A percentile compares a stretch with the other conserved stretches of the same genome.
Conservation (phyloP, 768 basidiomycete genomes). For the Auriscalpium microsporum region DNA sequence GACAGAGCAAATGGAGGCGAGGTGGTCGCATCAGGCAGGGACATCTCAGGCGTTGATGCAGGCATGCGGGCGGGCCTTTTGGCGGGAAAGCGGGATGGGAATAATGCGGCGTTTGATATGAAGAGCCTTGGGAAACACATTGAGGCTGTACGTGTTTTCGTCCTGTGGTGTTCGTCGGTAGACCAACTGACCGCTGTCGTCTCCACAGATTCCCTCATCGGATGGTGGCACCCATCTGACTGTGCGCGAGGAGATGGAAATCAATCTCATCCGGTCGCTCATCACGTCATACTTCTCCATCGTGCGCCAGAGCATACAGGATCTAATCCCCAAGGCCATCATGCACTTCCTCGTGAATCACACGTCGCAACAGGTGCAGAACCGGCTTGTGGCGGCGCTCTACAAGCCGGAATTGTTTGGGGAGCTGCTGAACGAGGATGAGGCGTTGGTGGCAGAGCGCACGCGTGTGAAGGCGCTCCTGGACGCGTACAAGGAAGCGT, state of each 20-base stretch:
- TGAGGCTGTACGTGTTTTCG: constrained; percentile 69
- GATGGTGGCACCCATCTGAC: constrained; percentile 58
- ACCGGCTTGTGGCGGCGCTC: constrained; percentile 85
- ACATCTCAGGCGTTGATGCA: constrained; percentile 49
- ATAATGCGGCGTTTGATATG: constrained; percentile 92
- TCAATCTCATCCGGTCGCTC: constrained; percentile 84
- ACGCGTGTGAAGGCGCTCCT: constrained; percentile 88
- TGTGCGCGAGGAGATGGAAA: constrained; percentile 93
- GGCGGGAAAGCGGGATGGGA: constrained; percentile 66
- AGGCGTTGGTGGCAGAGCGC: constrained; percentile 88
- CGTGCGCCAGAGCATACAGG: constrained; percentile 93
- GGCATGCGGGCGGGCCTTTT: constrained; percentile 50
- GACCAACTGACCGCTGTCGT: background rate
- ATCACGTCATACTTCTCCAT: constrained; percentile 96
- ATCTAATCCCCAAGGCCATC: constrained; percentile 94
- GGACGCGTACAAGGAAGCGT: constrained; percentile 94
- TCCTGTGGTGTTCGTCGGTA: background rate
- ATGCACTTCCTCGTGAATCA: constrained; percentile 98
- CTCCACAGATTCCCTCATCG: constrained; percentile 32
- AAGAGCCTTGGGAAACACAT: constrained; percentile 96
- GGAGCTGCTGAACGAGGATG: constrained; percentile 91
- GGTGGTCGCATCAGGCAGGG: constrained; percentile 51
- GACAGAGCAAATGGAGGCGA: constrained; percentile 24
- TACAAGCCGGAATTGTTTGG: constrained; percentile 93
- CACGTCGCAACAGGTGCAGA: constrained; percentile 95